Evolutionary conservation across 164 flowering plant genomes (phyloP).

Genomic region (Nymphaea thermarum): DNA sequence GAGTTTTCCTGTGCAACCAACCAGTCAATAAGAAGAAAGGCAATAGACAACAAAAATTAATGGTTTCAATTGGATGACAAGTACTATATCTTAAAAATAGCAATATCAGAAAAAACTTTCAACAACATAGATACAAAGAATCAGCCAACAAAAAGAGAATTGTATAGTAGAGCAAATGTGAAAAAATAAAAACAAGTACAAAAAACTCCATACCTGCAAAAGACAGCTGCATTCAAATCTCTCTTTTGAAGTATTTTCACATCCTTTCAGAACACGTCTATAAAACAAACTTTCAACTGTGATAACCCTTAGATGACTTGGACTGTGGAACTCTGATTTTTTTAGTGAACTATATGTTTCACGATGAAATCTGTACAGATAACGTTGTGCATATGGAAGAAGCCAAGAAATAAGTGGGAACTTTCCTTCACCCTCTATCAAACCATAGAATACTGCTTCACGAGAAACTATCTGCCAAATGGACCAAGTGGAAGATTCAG

Average conservation of each 20-base stretch:
- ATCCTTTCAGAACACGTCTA: conserved; percentile 43
- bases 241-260: conserved; percentile 35
- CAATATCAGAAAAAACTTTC: background rate
- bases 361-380: conserved; percentile 40
- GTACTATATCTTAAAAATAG: background rate
- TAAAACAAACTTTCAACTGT: conserved; percentile 65
- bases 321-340: conserved; percentile 29
- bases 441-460: conserved; percentile 60
- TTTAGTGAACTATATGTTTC: conserved; percentile 44
- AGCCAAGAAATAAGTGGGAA: conserved; percentile 60
- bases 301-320: conserved; percentile 33
- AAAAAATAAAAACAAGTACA: background rate
- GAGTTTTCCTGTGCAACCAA: too few relatives aligned
- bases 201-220: conserved; percentile 42
- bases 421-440: conserved; percentile 29
- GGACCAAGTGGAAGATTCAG: background rate
- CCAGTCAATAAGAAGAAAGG: background rate
- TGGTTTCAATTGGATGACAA: background rate
- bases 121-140: background rate
- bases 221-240: conserved; percentile 52
- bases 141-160: background rate
- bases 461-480: conserved; percentile 58
- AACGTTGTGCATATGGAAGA: conserved; percentile 94
- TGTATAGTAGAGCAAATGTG: background rate
- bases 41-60: background rate